Conservation (phyloP, 495 filamentous ascomycete genomes). For the Hypoxylon rickii region DNA sequence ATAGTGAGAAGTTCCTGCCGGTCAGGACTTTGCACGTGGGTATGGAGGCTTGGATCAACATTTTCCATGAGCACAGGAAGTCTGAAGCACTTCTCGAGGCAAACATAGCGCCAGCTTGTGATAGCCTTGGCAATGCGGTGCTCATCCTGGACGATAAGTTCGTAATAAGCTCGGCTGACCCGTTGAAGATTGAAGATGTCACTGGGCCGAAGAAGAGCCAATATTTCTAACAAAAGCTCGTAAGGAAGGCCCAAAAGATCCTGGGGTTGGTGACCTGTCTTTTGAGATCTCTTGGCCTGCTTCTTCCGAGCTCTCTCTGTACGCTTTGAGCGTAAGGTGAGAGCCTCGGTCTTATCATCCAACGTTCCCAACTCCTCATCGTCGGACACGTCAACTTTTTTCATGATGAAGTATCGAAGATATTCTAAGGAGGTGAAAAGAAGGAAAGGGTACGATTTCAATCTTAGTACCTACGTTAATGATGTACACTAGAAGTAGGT, state of each 20-base stretch:
- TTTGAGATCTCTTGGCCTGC: slow-evolving; percentile 43
- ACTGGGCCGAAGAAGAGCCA: slow-evolving; percentile 49
- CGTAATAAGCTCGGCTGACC: slow-evolving; percentile 41
- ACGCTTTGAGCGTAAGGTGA: slow-evolving; percentile 54
- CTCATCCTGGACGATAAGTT: slow-evolving; percentile 49
- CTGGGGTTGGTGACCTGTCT: slow-evolving; percentile 1
- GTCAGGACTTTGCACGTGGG: slow-evolving; percentile 41
- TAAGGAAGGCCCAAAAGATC: slow-evolving; percentile 50
- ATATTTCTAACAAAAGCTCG: slow-evolving; percentile 53
- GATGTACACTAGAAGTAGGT: no score
- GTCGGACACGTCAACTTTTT: slow-evolving; percentile 17
- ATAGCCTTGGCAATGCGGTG: slow-evolving; percentile 44
- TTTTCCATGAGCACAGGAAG: slow-evolving; percentile 48
- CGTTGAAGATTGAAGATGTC: slow-evolving; percentile 50
- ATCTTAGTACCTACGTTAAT: no score
- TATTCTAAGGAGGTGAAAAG: not conserved
- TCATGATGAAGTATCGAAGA: slow-evolving; percentile 6
- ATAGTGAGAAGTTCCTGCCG: slow-evolving; percentile 43
- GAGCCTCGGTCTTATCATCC: slow-evolving; percentile 37
- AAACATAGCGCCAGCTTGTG: slow-evolving; percentile 48
- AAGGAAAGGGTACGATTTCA: no score
- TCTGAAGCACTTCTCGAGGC: slow-evolving; percentile 53
- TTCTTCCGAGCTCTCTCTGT: slow-evolving; percentile 52
- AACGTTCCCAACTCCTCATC: slow-evolving; percentile 33
- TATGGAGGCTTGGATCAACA: slow-evolving; percentile 43